phyloP scores from a whole-genome alignment of 768 basidiomycete genomes.

The Lactarius akahatsu region DNA sequence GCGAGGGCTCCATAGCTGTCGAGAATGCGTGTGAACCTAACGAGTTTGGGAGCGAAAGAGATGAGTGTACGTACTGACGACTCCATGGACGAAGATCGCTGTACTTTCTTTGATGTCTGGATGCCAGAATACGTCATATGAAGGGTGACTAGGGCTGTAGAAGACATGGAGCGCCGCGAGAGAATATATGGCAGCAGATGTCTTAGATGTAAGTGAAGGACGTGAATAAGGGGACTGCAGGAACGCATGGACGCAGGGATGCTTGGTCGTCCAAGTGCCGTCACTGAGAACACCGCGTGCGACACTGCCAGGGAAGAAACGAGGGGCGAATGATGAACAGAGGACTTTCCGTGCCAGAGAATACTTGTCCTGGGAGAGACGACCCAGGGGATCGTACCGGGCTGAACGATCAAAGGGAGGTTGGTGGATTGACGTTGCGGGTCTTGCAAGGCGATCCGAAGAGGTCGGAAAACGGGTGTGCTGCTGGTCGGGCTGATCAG shows the following conservation, averaged over 20 bases:
- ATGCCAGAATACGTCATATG: conserved; percentile 28
- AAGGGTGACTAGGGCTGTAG: conserved; percentile 27
- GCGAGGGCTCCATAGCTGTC: conserved; percentile 15
- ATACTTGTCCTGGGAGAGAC: conserved; percentile 18
- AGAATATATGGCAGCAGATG: conserved; percentile 26
- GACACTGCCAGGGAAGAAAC: conserved; percentile 15
- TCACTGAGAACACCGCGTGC: conserved; percentile 29
- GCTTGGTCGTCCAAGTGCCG: conserved; percentile 27
- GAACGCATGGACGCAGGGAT: conserved; percentile 26
- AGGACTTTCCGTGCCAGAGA: conserved; percentile 13
- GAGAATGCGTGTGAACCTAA: not conserved
- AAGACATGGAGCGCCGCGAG: conserved; percentile 27
- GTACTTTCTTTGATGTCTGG: conserved; percentile 23
- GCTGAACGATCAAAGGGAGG: conserved; percentile 2
- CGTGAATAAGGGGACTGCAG: conserved; percentile 22
- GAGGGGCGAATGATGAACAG: conserved; percentile 13
- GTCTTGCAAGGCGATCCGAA: conserved; percentile 18
- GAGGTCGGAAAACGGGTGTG: conserved; percentile 18
- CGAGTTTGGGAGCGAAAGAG: not conserved
- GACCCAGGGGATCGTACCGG: conserved; percentile 28
- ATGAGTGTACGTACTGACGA: conserved; percentile 26
- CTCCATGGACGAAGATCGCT: conserved; percentile 22
- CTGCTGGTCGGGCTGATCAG: conserved; percentile 7
- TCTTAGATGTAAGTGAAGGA: conserved; percentile 14
- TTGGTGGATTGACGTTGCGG: not conserved